Evolutionary conservation across 169 alveolate genomes (phyloP).

Genomic region (Amoebophrya sp.): DNA sequence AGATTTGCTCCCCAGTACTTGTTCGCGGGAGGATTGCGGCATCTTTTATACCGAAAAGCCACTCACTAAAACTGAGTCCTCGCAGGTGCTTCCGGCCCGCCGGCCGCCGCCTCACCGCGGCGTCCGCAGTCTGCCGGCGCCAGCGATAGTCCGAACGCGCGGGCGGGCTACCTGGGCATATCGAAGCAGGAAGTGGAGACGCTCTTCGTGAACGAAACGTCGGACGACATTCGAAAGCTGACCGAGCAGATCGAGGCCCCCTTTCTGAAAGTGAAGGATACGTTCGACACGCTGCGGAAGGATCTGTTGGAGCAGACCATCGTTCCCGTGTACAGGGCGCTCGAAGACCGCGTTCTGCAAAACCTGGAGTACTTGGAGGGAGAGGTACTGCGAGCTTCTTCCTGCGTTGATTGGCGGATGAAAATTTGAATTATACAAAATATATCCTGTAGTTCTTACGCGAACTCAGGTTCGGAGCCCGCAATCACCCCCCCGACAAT

Average conservation of each 20-base stretch:
- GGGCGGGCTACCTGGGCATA: not conserved
- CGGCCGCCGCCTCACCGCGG: too few relatives aligned
- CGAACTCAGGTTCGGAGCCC: too few relatives aligned
- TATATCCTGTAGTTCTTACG: too few relatives aligned
- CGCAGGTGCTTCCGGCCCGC: too few relatives aligned
- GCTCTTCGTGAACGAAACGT: not conserved
- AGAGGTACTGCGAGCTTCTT: not conserved
- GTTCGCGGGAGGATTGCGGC: too few relatives aligned
- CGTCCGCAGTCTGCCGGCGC: too few relatives aligned
- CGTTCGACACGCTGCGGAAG: not conserved
- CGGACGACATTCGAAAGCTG: not conserved
- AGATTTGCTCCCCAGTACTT: too few relatives aligned
- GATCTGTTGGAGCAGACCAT: not conserved
- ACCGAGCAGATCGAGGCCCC: not conserved
- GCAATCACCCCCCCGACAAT: too few relatives aligned
- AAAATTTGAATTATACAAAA: too few relatives aligned
- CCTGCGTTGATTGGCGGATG: not conserved
- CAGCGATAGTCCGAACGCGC: too few relatives aligned
- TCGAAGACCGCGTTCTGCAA: not conserved
- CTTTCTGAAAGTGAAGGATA: not conserved
- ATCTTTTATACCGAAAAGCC: too few relatives aligned
- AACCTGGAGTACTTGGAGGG: not conserved
- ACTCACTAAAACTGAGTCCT: too few relatives aligned
- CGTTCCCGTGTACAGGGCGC: not conserved
- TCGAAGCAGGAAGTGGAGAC: not conserved